Conservation (phyloP, 2,329 filamentous ascomycete genomes). For the Aspergillus ibericus region DNA sequence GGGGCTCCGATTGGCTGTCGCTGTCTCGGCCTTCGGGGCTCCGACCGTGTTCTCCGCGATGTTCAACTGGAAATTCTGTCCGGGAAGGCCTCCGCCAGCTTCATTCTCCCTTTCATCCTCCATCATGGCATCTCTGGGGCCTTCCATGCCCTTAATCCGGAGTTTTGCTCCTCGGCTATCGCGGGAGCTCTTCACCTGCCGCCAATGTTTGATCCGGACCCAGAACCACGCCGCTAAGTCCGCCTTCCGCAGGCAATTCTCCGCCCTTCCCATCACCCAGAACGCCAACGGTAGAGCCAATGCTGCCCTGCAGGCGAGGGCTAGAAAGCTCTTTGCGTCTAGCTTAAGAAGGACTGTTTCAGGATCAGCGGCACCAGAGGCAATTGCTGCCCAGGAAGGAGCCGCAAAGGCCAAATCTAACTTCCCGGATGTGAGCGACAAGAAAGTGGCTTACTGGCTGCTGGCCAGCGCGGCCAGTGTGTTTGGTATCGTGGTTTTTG, state of each 20-base stretch:
- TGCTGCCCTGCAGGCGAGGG: slow-evolving; percentile 25
- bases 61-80: neutral
- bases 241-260: slow-evolving; percentile 32
- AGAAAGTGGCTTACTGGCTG: slow-evolving; percentile 86
- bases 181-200: slow-evolving; percentile 43
- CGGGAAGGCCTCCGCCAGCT: neutral
- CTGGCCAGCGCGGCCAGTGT: slow-evolving; percentile 88
- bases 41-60: slow-evolving; percentile 9
- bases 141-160: slow-evolving; percentile 34
- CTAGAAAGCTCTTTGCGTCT: slow-evolving; percentile 31
- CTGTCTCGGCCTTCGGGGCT: slow-evolving; percentile 13
- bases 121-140: slow-evolving; percentile 37
- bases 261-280: slow-evolving; percentile 28
- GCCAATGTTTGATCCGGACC: slow-evolving; percentile 39
- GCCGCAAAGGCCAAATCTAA: slow-evolving; percentile 34
- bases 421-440: slow-evolving; percentile 66
- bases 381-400: slow-evolving; percentile 23
- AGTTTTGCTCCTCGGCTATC: slow-evolving; percentile 38
- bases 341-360: slow-evolving; percentile 24
- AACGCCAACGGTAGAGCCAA: slow-evolving; percentile 25
- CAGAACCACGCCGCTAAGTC: slow-evolving; percentile 31
- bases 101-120: slow-evolving; percentile 7
- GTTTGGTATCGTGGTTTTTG: slow-evolving; percentile 95
- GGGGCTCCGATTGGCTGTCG: slow-evolving; percentile 20
- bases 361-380: slow-evolving; percentile 19